These are phyloP conservation scores for carrot (Daucus carota) DNA, from an alignment of 129 eudicot species.

Conservation along the genomic window DNA sequence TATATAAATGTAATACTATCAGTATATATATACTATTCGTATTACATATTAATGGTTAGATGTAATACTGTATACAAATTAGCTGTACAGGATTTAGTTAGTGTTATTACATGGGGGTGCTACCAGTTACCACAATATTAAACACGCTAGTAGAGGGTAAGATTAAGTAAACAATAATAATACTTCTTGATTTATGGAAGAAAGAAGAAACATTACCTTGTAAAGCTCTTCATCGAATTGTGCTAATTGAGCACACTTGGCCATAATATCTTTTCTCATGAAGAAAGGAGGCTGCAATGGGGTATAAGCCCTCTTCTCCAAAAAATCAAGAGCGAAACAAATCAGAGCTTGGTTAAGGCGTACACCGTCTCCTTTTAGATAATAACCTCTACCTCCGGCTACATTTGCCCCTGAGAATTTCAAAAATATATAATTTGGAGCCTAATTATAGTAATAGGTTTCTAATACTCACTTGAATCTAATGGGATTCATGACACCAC, in stretches of 20 bases:
- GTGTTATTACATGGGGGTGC: too few species aligned
- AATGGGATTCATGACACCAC: neutral
- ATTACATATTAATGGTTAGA: too few species aligned
- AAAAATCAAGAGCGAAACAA: slow-evolving; percentile 67
- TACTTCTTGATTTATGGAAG: neutral
- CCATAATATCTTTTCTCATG: slow-evolving; percentile 92
- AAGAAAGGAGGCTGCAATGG: slow-evolving; percentile 81
- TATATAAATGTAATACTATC: too few species aligned
- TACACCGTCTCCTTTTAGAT: slow-evolving; percentile 83
- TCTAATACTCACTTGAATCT: neutral
- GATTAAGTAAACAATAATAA: neutral
- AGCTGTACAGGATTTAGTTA: too few species aligned
- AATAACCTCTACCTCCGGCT: slow-evolving; percentile 98
- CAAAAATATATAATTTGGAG: neutral
- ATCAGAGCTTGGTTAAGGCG: slow-evolving; percentile 87
- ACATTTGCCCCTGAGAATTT: slow-evolving; percentile 66
- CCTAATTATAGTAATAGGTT: neutral
- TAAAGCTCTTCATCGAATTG: slow-evolving; percentile 97
- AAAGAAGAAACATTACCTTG: slow-evolving; percentile 43
- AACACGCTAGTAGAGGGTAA: neutral
- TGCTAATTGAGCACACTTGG: slow-evolving; percentile 84
- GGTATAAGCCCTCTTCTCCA: slow-evolving; percentile 55
- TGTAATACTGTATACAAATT: too few species aligned
- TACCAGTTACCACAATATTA: too few species aligned
- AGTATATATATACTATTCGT: too few species aligned